These are phyloP conservation scores for Cladosporium velox DNA, from an alignment of 2,329 filamentous ascomycete genomes.

Conservation along the genomic window DNA sequence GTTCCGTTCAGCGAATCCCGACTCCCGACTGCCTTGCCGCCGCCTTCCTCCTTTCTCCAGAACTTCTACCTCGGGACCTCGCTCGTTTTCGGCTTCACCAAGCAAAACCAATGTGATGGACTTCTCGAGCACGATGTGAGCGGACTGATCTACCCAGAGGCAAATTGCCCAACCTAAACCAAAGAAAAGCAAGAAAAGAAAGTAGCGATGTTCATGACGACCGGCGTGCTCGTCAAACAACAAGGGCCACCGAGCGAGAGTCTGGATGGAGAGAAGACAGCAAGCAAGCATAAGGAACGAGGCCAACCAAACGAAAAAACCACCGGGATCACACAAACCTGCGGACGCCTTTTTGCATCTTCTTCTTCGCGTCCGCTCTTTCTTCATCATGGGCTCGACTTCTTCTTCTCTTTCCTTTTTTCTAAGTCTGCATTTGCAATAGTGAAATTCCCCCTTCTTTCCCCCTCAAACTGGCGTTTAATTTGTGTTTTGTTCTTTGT, in stretches of 20 bases:
- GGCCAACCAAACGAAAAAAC: not conserved
- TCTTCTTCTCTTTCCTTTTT: not conserved
- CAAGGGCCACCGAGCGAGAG: not conserved
- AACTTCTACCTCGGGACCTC: conserved; percentile 2
- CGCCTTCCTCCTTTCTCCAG: not conserved
- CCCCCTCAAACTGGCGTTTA: conserved; percentile 5
- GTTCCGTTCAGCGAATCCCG: conserved; percentile 20
- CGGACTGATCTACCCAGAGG: conserved; percentile 5
- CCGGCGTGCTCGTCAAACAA: not conserved
- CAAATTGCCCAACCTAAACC: not conserved
- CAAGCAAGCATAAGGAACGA: conserved; percentile 3
- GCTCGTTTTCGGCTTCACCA: not conserved
- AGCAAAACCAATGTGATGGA: not conserved
- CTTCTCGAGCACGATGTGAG: not conserved
- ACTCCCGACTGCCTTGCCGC: conserved; percentile 9
- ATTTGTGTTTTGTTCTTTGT: not conserved
- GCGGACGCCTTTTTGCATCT: not conserved
- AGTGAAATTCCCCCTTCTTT: conserved; percentile 7
- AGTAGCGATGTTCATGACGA: not conserved
- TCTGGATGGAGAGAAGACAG: not conserved
- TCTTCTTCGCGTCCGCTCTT: not conserved
- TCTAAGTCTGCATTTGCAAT: conserved; percentile 11
- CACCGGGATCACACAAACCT: not conserved
- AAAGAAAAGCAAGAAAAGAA: conserved; percentile 12
- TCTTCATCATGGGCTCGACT: conserved; percentile 6